Base-by-base conservation (phyloP, 176 grass and related monocot species). In the Oryza meridionalis region DNA sequence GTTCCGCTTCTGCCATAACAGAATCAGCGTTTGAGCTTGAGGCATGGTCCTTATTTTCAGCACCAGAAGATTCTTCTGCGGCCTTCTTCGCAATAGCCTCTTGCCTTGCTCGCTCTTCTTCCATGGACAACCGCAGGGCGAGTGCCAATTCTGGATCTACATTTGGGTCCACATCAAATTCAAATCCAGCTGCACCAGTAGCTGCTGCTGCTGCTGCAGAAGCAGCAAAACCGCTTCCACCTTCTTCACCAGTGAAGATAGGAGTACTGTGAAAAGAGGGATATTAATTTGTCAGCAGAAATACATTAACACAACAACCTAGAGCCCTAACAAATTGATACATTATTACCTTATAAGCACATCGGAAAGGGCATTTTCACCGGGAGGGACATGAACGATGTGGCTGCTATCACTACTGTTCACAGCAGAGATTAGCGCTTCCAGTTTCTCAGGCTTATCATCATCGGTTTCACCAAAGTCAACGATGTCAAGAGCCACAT, bases 91-190 rank as follows among this genome's bases (percentile, higher is more conserved):
- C 88, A 71, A 92, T 90, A 62, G 97, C 91, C 50, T 99, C 97
- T 84, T 94, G 97, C 65, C 97, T 92, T 62, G 93, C 97, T 61
- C 97, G 83, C 77, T 99, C 97, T 77, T 99, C 97, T 85, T 99
- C 97, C 97, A 99, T 99, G 61, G 97, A 99, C 55, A 99, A 81
- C 53, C 97, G 88, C 62, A 99, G 82, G 13, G 97, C 97, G 37
- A 99, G 85, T 26, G 91, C 97, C 84, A 99, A 85, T 37, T 99
- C 97, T 29, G 97, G 97, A 81, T 99, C 97, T 47, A 92, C 61
- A 89, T 99, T 99, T 71, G 97, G 97, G 86, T 99, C 97, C 42
- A 99, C 97, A 26, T 91, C 97, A 87, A 99, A 99, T 53, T 99
- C 97, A 84, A 90, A 99, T 33, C 97, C 96, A 84, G 91, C 24